Base-by-base conservation (phyloP, 305 asterid genomes). In the Andrographis paniculata region DNA sequence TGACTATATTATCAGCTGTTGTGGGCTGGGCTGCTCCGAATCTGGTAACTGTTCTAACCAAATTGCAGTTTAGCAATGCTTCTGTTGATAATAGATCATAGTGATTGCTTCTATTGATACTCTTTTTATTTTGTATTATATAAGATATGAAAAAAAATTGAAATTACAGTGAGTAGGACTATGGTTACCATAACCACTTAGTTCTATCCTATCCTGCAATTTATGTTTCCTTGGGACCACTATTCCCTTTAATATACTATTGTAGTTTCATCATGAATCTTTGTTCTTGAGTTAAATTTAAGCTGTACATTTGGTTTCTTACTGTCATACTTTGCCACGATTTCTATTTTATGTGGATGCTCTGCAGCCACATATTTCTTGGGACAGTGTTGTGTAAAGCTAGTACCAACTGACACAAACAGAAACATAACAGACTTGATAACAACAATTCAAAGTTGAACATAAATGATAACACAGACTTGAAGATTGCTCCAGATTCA, bases 1-100 rank as follows among this genome's bases (percentile, higher is more conserved):
- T 84, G 97, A 88, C 97, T 23, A 82, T 88, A 56, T 75, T 88
- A 56, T 88, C 97, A 58, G 94, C 60, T 23, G 76, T 82, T 45
- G 97, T 88, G 57, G 97, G 97, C 37, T 84, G 95, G 97, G 94
- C 94, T 60, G 95, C 95, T 55, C 97, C 97, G 17, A 88, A 74
- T 60, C 67, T 88, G 76, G 95, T 85, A 60, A 48, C 23, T 20
- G 49, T 52, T 52, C 6, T n/a, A 35, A 35, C 16, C n/a, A 35
- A 5, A 35, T n/a, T 35, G 16, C 59, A 28, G 64, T 41, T 11
- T 4, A 28, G 17, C 54, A 40, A 47, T 50, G 18, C 53, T 55
- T 45, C 41, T 38, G 35, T 19, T 42, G 30, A 30, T 22, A 5
- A 38, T 20, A 15, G 21, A 48, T 6, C 38, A 20, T 59, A 13